Evolutionary conservation across 805 yeast genomes (phyloP), one percentile per base, ranked within the genome.

Genomic region (Hanseniaspora singularis): DNA sequence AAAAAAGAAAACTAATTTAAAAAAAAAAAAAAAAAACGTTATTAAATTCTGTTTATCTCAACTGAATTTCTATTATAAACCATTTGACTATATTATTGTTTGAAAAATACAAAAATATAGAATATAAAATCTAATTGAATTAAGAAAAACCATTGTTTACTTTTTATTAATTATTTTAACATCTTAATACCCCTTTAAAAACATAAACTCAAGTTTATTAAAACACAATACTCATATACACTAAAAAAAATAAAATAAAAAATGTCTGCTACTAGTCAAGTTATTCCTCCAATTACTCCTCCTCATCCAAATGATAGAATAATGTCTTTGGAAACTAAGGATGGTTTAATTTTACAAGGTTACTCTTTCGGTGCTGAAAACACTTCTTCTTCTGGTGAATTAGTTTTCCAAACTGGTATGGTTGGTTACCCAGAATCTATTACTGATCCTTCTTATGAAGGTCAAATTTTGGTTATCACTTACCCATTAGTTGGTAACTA

Each of bases 381-480:
- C 51, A 64, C 95, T 22, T 77, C 79, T 49, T 28, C 45, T 24
- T 94, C 97, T 49, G 98, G 98, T 74, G 98, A 92, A 70, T 77
- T 94, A 58, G 98, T 92, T 51, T 92, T 92, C 77, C 97, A 94
- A 68, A 92, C 98, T 53, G 97, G 98, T 71, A 88, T 92, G 96
- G 97, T 92, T 56, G 98, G 98, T 52, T 92, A 92, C 65, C 98
- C 97, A 34, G 98, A 92, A 67, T 79, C 96, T 45, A 77, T 92
- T 65, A 87, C 98, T 33, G 98, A 92, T 67, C 98, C 98, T 51
- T 92, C 97, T 38, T 92, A 92, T 67, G 88, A 84, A 62, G 98
- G 98, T 53, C 98, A 92, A 69, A 89, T 92, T 60, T 70, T 92
- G 63, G 96, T 92, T 53, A 83, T 92, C 66, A 92, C 98, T 46